Conservation (phyloP, 2,329 filamentous ascomycete genomes). For the Magnaporthiopsis rhizophila region DNA sequence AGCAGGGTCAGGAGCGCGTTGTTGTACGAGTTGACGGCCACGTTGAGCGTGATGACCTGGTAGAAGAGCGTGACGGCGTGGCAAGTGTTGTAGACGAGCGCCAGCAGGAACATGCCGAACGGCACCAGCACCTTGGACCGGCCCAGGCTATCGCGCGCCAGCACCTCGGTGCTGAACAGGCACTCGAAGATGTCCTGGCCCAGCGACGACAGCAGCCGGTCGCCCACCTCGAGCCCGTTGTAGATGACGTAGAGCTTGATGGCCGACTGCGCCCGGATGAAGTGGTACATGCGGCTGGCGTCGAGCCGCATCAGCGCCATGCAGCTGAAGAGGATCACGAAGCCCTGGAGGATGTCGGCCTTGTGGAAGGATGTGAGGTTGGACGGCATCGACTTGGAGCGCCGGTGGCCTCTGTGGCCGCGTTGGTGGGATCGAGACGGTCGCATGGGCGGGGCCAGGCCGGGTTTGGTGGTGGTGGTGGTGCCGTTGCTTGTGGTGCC, state of each 20-base stretch:
- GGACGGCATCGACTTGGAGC: conserved; percentile 79
- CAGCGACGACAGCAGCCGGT: conserved; percentile 80
- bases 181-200: conserved; percentile 96
- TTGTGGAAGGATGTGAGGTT: conserved; percentile 83
- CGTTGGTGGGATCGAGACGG: neutral
- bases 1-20: conserved; percentile 89
- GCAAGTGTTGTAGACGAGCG: conserved; percentile 77
- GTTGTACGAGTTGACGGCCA: conserved; percentile 96
- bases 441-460: neutral
- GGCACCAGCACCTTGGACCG: conserved; percentile 86
- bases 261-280: conserved; percentile 88
- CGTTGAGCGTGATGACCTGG: conserved; percentile 95
- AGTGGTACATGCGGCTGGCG: conserved; percentile 96
- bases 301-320: conserved; percentile 83
- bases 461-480: neutral
- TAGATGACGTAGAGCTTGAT: conserved; percentile 99
- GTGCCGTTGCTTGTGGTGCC: neutral
- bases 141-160: conserved; percentile 72
- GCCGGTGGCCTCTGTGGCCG: conserved; percentile 46
- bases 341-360: conserved; percentile 85
- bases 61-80: conserved; percentile 90
- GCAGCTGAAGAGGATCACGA: conserved; percentile 81
- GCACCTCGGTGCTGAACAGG: conserved; percentile 84
- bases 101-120: conserved; percentile 82
- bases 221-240: conserved; percentile 89